Base-by-base conservation (phyloP, 108 stramenopile genomes). In the Nitzschia putrida region DNA sequence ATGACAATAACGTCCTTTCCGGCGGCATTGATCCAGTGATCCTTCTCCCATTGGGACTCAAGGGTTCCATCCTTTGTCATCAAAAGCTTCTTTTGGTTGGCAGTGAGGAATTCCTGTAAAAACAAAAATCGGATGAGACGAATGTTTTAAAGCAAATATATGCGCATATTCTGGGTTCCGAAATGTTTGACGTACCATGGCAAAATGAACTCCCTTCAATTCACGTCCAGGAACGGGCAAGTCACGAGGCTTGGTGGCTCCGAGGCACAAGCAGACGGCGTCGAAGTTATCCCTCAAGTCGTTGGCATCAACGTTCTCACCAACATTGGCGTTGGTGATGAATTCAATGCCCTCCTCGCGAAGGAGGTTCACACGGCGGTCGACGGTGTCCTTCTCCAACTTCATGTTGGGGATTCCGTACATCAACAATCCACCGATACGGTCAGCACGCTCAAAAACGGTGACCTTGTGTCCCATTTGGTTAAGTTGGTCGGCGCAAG, bases 391-490 rank as follows among this genome's bases (percentile, higher is more conserved):
- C 88, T 98, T 97, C 72, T 97, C 96, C 52, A 98, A 85, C 77
- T 98, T 98, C 95, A 96, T 97, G 88, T 98, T 98, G 29, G 97
- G 97, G 71, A 98, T 98, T 37, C 97, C 97, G 72, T 97, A 98
- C 93, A 96, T 97, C 64, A 98, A 82, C 25, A 98, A 80, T n/a
- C 96, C 97, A 25, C 97, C 97, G 61, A 97, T 73, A 51, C 95
- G 87, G 83, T 98, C 97, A 54, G 94, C 92, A 21, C 97, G 89
- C 78, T 94, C 92, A 68, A 90, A 97, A 9, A 97, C 96, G 18
- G 97, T 97, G 10, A 96, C 97, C 76, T 94, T 97, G 83, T 98
- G 96, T 50, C 97, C 96, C 92, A 89, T 92, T 77, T 97, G 95
- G 76, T 98, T 98, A 61, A 97, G 83, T 63, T 90, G 82, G 80